Conservation (phyloP, 2,329 filamentous ascomycete species). For the Sporothrix protearum region DNA sequence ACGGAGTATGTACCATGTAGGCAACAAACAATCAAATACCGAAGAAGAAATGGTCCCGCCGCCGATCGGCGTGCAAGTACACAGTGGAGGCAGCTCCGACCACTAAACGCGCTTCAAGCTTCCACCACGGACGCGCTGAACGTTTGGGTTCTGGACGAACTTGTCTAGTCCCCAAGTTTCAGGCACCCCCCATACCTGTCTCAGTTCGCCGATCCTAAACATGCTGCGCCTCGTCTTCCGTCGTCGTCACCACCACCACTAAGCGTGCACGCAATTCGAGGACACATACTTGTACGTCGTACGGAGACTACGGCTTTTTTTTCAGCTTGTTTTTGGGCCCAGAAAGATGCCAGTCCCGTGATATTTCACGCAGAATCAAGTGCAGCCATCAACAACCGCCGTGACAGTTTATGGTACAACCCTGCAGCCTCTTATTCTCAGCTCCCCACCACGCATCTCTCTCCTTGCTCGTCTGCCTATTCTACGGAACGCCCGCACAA, state of each 20-base stretch:
- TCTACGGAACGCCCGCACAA: background rate
- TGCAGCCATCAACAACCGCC: background rate
- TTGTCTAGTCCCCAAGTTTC: slow-evolving; percentile 35
- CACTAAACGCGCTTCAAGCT: background rate
- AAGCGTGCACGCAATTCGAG: background rate
- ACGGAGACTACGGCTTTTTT: too few relatives aligned
- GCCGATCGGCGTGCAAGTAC: background rate
- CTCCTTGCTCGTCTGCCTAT: background rate
- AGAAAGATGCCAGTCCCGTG: background rate
- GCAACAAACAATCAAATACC: too few relatives aligned
- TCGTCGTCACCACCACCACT: slow-evolving; percentile 18
- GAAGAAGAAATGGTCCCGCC: background rate
- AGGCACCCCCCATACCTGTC: slow-evolving; percentile 38
- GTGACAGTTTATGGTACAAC: background rate
- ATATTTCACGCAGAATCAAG: background rate
- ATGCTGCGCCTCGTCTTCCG: slow-evolving; percentile 33
- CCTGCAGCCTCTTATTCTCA: background rate
- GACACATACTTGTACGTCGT: background rate
- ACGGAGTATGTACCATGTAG: too few relatives aligned
- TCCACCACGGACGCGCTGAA: background rate
- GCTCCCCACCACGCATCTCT: background rate
- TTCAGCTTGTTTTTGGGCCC: background rate
- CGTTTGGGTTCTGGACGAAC: background rate
- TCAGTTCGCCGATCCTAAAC: slow-evolving; percentile 42
- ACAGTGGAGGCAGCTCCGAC: background rate